phyloP scores from a whole-genome alignment of 1,284 basidiomycete genomes.

The Heterobasidion parviporum region DNA sequence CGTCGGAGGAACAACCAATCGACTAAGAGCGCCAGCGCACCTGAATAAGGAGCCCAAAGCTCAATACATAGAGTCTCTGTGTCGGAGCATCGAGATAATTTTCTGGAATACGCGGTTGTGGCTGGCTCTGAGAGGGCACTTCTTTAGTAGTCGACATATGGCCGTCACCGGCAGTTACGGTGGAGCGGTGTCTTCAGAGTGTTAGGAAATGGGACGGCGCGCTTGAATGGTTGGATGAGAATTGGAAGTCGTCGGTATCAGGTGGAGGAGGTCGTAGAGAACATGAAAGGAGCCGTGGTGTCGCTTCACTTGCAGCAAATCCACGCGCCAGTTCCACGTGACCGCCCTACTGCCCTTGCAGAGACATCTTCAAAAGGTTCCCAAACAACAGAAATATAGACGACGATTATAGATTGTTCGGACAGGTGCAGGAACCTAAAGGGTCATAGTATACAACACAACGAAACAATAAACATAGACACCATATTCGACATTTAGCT shows the following conservation, averaged over 20 bases:
- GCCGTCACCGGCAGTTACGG: neutral
- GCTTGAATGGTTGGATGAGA: no score
- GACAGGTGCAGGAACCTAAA: neutral
- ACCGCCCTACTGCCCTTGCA: neutral
- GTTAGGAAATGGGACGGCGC: neutral
- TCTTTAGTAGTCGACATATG: slow-evolving; percentile 12
- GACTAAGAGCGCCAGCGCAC: slow-evolving; percentile 17
- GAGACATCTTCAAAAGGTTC: neutral
- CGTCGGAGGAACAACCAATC: neutral
- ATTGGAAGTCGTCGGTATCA: no score
- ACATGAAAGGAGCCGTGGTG: neutral
- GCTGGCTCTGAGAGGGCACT: slow-evolving; percentile 1
- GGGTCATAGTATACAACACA: neutral
- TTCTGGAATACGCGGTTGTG: slow-evolving; percentile 23
- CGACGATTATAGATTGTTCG: neutral
- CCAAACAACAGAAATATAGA: neutral
- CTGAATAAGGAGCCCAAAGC: slow-evolving; percentile 34
- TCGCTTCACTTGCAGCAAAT: neutral
- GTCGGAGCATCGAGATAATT: slow-evolving; percentile 30
- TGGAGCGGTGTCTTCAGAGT: neutral
- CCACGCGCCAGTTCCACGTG: neutral
- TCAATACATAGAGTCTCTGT: slow-evolving; percentile 39
- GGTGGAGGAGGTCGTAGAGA: neutral
- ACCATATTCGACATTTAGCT: slow-evolving; percentile 13
- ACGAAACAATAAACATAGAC: neutral